phyloP scores from a whole-genome alignment of 306 rosid species.

The Rosa chinensis region DNA sequence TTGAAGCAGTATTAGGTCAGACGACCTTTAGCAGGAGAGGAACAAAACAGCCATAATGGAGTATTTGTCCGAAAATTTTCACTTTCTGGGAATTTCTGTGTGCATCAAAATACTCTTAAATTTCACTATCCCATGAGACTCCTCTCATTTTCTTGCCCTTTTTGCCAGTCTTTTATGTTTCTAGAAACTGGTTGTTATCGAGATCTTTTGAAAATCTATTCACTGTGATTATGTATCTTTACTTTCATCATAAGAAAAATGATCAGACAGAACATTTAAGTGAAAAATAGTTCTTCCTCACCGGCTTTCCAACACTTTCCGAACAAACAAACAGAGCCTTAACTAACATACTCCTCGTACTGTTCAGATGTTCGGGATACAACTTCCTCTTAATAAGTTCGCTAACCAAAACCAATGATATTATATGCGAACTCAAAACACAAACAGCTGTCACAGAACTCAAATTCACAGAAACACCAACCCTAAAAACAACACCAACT shows the following conservation, averaged over 20 bases:
- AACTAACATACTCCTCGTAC: not conserved
- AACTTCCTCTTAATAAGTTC: not conserved
- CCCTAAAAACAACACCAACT: conserved; percentile 11
- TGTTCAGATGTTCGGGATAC: not conserved
- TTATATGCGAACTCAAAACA: not conserved
- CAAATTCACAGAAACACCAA: conserved; percentile 2
- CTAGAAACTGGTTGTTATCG: not conserved
- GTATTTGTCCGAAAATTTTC: not conserved
- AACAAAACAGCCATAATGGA: not conserved
- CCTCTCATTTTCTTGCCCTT: not conserved
- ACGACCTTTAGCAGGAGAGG: not conserved
- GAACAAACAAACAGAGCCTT: not conserved
- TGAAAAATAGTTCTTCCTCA: not conserved
- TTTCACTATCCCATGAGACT: not conserved
- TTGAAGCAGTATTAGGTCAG: not conserved
- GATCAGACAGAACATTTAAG: not conserved
- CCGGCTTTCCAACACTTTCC: not conserved
- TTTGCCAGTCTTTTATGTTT: not conserved
- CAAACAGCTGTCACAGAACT: not conserved
- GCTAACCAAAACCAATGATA: not conserved
- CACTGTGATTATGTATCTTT: not conserved
- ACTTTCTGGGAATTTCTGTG: not conserved
- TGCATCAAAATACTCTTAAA: not conserved
- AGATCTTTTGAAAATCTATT: not conserved
- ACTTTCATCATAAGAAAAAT: not conserved